phyloP scores from a whole-genome alignment of 331 rosid species.

The Quercus tomentella region DNA sequence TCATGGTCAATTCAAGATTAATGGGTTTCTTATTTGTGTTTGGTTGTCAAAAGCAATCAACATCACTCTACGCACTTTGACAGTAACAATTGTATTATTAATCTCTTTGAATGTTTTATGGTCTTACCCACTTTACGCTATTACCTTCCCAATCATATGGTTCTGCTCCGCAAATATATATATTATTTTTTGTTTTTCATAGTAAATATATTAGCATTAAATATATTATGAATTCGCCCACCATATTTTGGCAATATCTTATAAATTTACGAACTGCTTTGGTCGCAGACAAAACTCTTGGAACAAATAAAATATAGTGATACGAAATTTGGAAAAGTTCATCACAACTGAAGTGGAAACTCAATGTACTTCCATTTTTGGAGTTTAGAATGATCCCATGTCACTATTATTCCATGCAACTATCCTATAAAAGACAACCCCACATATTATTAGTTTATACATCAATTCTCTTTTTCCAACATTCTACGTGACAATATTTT shows the following conservation, averaged over 20 bases:
- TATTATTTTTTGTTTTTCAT: too few relatives aligned
- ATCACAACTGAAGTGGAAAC: background rate
- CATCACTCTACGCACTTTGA: background rate
- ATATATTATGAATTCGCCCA: too few relatives aligned
- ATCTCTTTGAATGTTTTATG: background rate
- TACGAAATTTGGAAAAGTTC: constrained; percentile 3
- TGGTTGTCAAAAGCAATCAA: background rate
- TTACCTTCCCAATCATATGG: too few relatives aligned
- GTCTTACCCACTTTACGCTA: background rate
- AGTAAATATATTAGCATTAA: too few relatives aligned
- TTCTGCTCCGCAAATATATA: too few relatives aligned
- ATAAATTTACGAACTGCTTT: background rate
- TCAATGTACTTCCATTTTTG: constrained; percentile 6
- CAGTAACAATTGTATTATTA: background rate
- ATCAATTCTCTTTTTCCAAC: constrained; percentile 16
- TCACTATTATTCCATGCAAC: constrained; percentile 3
- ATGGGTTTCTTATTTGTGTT: background rate
- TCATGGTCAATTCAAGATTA: background rate
- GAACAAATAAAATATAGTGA: background rate
- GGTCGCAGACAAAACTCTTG: background rate
- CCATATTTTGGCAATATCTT: background rate
- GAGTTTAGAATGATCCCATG: constrained; percentile 26
- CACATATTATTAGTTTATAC: background rate
- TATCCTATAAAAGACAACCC: background rate
- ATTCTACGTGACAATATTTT: constrained; percentile 15